Evolutionary conservation across 2,329 filamentous ascomycete genomes (phyloP).

Genomic region (Clarireedia monteithiana): DNA sequence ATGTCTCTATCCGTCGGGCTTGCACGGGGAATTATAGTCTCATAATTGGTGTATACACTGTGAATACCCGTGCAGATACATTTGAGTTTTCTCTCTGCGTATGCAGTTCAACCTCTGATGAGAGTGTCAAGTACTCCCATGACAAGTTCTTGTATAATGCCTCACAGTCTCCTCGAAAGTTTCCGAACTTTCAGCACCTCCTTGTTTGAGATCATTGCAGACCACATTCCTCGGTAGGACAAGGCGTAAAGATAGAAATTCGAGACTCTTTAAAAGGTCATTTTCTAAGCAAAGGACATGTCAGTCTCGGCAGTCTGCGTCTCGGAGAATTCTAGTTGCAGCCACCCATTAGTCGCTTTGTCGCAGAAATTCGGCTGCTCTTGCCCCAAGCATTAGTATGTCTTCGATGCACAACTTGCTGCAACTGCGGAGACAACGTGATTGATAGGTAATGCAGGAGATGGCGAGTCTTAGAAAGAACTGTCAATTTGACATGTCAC

Average conservation of each 20-base stretch:
- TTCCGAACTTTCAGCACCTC: background rate
- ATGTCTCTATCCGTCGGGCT: conserved; percentile 2
- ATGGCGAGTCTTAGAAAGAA: background rate
- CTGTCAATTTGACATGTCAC: too few species aligned
- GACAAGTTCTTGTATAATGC: background rate
- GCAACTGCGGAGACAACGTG: conserved; percentile 3
- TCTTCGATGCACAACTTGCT: background rate
- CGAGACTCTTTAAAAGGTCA: background rate
- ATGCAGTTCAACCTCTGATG: background rate
- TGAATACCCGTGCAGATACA: background rate
- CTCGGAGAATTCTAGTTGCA: conserved; percentile 2
- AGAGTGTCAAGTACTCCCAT: background rate
- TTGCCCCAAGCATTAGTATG: too few species aligned
- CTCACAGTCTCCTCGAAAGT: background rate
- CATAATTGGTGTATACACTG: conserved; percentile 2
- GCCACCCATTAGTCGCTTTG: conserved; percentile 1
- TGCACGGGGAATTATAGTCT: conserved; percentile 1
- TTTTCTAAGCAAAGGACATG: background rate
- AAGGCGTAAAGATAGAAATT: background rate
- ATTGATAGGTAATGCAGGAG: conserved; percentile 2
- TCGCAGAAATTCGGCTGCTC: background rate
- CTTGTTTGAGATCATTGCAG: background rate
- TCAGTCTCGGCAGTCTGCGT: background rate
- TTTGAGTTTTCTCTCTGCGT: background rate
- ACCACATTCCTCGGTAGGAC: background rate